Conservation (phyloP, 2,329 filamentous ascomycete species). For the Leptographium lundbergii region DNA sequence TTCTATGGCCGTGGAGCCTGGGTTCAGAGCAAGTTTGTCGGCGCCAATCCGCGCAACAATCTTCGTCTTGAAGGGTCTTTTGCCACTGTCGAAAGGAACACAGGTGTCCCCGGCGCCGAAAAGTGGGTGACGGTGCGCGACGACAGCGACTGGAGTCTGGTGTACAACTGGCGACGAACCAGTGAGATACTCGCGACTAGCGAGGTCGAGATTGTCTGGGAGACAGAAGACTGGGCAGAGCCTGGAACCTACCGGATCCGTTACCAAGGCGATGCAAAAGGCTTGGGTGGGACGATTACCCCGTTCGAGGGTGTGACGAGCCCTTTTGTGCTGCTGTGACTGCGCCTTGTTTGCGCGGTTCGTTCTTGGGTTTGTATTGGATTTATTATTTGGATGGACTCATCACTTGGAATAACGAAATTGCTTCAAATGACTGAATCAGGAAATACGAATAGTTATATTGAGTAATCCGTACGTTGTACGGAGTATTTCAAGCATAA, state of each 20-base stretch:
- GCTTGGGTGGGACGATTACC: constrained; percentile 43
- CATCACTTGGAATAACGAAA: no score
- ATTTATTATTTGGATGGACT: no score
- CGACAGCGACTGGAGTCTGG: constrained; percentile 72
- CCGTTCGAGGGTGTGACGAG: constrained; percentile 58
- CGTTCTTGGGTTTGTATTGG: no score
- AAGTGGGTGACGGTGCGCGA: constrained; percentile 55
- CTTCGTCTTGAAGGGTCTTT: constrained; percentile 68
- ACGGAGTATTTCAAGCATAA: no score
- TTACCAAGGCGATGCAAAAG: constrained; percentile 79
- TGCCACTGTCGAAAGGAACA: constrained; percentile 57
- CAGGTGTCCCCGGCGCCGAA: constrained; percentile 11
- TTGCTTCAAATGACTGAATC: no score
- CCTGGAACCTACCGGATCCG: constrained; percentile 62
- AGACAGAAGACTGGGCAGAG: constrained; percentile 48
- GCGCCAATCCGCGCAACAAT: constrained; percentile 83
- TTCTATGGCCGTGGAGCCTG: constrained; percentile 41
- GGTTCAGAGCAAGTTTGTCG: constrained; percentile 61
- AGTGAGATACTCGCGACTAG: constrained; percentile 60
- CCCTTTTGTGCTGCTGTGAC: constrained; percentile 34
- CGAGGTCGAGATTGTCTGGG: constrained; percentile 70
- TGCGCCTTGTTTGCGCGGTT: neutral
- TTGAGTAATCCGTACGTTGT: no score
- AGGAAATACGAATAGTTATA: no score
- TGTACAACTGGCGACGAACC: constrained; percentile 68